Percentiles rank a stretch among this genome's conserved stretches.
phyloP scores from a whole-genome alignment of 257 asterid genomes.

The Fraxinus pennsylvanica region DNA sequence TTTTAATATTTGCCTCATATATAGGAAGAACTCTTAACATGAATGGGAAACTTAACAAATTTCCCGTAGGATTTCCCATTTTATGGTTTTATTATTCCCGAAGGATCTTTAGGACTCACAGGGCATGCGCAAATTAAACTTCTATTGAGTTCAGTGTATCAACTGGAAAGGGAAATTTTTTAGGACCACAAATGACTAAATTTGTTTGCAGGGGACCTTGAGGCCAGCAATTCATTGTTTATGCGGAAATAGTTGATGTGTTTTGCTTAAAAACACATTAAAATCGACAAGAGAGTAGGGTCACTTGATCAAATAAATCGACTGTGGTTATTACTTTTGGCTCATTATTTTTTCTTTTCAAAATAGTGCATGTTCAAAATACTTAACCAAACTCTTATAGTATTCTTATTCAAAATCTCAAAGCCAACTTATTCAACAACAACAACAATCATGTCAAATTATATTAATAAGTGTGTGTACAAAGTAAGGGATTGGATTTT shows the following conservation, averaged over 20 bases:
- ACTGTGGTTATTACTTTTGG: conserved; percentile 33
- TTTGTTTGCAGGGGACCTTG: background rate
- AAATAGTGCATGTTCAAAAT: background rate
- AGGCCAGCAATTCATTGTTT: background rate
- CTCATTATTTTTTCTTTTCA: conserved; percentile 9
- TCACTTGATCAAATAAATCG: background rate
- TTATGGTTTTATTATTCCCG: too few relatives aligned
- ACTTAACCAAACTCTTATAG: too few relatives aligned
- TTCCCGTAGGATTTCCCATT: too few relatives aligned
- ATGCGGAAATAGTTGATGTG: background rate
- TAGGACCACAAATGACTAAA: conserved; percentile 10
- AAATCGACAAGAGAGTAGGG: conserved; percentile 6
- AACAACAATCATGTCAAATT: too few relatives aligned
- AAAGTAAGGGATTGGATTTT: too few relatives aligned
- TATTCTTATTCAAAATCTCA: too few relatives aligned
- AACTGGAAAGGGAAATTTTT: background rate
- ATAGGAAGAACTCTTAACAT: too few relatives aligned
- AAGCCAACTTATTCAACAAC: too few relatives aligned
- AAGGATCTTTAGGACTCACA: background rate
- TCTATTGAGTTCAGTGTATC: background rate
- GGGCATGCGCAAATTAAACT: background rate
- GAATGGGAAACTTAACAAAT: too few relatives aligned
- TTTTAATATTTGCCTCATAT: too few relatives aligned
- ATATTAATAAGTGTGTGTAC: too few relatives aligned
- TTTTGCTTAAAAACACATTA: conserved; percentile 2